Percentiles rank a stretch among this genome's conserved stretches.
Evolutionary conservation across 148 eudicot species (phyloP).

Genomic region (Vaccinium vitisidaea): DNA sequence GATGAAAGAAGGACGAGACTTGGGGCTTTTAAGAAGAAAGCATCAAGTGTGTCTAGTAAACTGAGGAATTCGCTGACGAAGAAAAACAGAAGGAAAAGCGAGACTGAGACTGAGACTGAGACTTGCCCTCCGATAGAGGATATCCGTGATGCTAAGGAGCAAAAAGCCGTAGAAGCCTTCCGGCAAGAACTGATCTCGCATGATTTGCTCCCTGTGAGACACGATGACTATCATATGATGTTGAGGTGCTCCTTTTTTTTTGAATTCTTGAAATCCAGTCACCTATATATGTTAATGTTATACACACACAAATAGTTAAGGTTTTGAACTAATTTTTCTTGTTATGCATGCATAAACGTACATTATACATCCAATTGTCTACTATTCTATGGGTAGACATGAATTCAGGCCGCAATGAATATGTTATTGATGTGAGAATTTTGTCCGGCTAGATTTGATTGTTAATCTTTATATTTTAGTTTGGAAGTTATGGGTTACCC

Average conservation of each 20-base stretch:
- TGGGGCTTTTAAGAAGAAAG: slow-evolving; percentile 53
- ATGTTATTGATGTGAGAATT: background rate
- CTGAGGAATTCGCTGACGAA: slow-evolving; percentile 39
- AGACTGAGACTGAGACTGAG: slow-evolving; percentile 12
- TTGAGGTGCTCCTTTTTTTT: slow-evolving; percentile 51
- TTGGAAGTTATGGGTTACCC: background rate
- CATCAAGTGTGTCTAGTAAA: slow-evolving; percentile 47
- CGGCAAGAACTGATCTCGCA: slow-evolving; percentile 55
- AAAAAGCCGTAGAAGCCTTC: slow-evolving; percentile 67
- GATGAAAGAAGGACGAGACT: slow-evolving; percentile 42
- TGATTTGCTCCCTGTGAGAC: slow-evolving; percentile 67
- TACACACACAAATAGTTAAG: background rate
- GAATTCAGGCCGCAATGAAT: background rate
- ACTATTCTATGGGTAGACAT: background rate
- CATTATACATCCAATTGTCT: background rate
- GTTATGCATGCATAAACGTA: background rate
- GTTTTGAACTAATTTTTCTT: background rate
- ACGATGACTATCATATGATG: slow-evolving; percentile 70
- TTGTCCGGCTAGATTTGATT: background rate
- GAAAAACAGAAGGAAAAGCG: slow-evolving; percentile 43
- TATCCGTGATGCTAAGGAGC: slow-evolving; percentile 61
- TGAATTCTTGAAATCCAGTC: background rate
- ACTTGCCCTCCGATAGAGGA: slow-evolving; percentile 41
- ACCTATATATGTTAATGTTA: background rate
- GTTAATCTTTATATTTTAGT: background rate